Evolutionary conservation across 2,329 filamentous ascomycete genomes (phyloP), one percentile per base, ranked within the genome.

Genomic region (Amphichorda felina): DNA sequence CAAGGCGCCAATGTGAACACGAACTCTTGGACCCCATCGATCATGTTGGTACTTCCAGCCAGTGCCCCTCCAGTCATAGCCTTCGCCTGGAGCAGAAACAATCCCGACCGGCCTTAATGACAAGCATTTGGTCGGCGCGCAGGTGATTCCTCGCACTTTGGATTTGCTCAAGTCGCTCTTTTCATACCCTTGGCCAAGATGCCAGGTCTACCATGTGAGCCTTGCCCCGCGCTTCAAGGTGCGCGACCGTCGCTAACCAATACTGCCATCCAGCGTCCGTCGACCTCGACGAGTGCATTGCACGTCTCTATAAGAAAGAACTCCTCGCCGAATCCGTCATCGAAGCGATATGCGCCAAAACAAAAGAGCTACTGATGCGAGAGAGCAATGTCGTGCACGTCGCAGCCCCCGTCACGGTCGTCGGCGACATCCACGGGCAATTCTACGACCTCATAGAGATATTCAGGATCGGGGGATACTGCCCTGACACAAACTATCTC

Each of bases 331-430:
- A 98, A 63, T 94, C 89, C 29, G 88, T 98, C 46, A 89, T 98
- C 60, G 91, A 98, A 66, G 91, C 91, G 51, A 89, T 98, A 76
- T 98, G 91, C 66, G 88, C 91, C 59, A 98, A 98, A 61, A 91
- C 93, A 16, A 98, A 98, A 57, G 91, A 98, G 67, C 71, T 98
- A 48, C 73, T 98, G 48, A 98, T 98, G 91, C 89, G 93, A 56
- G 91, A 98, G 75, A 96, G 89, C 73, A 98, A 98, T 63, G 91
- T 98, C 43, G 91, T 98, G 41, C 91, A 98, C 59, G 93, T 98
- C 43, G 78, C 79, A 49, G 88, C 91, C 22, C 91, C 91, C 2
- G 86, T 98, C 40, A 98, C 91, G 13, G 91, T 98, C 8, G 91
- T 98, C 27, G 91, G 91, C 45, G 91, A 98, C 57, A 98, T 98